Conservation (phyloP, 495 filamentous ascomycete species). For the Penicillium cataractarum region DNA sequence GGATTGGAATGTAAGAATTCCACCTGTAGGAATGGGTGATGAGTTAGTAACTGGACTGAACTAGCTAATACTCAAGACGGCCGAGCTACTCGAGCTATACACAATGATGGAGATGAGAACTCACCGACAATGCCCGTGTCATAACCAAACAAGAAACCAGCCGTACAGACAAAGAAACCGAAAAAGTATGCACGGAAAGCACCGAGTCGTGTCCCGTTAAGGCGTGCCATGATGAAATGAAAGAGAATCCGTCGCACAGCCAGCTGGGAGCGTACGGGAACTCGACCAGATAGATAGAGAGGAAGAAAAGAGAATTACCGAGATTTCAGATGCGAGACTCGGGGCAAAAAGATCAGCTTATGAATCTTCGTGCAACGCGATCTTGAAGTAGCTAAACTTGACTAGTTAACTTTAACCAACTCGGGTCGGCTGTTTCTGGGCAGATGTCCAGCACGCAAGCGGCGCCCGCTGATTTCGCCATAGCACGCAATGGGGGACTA, state of each 20-base stretch:
- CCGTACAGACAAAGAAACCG: constrained; percentile 33
- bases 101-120: background rate
- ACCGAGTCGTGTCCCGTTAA: constrained; percentile 29
- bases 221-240: constrained; percentile 17
- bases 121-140: constrained; percentile 35
- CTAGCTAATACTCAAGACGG: too few relatives aligned
- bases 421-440: background rate
- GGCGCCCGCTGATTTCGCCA: constrained; percentile 29
- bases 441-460: constrained; percentile 24
- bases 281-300: background rate
- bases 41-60: background rate
- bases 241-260: background rate
- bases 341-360: background rate
- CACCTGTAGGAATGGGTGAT: constrained; percentile 14
- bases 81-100: background rate
- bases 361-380: background rate
- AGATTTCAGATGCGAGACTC: background rate
- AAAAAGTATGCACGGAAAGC: constrained; percentile 35
- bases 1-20: constrained; percentile 30
- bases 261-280: background rate
- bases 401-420: background rate
- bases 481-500: constrained; percentile 29
- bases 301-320: background rate
- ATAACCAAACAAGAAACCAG: constrained; percentile 36
- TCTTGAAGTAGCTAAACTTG: background rate